Base-by-base conservation (phyloP, 164 flowering plant genomes). In the Piper betle region DNA sequence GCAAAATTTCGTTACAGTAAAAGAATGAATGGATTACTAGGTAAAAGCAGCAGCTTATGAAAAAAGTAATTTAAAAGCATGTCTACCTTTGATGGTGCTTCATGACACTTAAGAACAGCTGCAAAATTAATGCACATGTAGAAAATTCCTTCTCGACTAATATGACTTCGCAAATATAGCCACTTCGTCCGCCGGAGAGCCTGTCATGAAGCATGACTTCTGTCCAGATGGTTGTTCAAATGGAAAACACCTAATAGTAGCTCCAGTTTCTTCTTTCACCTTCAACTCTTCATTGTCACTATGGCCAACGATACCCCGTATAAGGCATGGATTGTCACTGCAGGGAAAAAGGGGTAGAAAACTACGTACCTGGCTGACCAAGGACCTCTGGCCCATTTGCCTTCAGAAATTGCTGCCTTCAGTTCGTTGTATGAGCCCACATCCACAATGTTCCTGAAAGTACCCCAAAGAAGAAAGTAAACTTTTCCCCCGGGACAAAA, bases 301-400 rank as follows among this genome's bases (percentile, higher is more conserved):
- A 39, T 20, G 38, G 15, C 58, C n/a, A 55, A 8, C 15, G 33
- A 55, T 12, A 25, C 50, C 38, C 9, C 13, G 7, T 15, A 13
- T 55, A 12, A 55, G 58, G 4, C 2, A 25, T 12, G 38, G 58
- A 20, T 25, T 2, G 8, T 43, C 58, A 16, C 20, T 19, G 3
- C 33, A 1, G 6, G 2, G 19, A 54, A n/a, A n/a, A n/a, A 25
- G 33, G 15, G 25, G 20, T 55, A 52, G 58, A 58, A 33, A 38
- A 6, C 3, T 10, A n/a, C 61, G 4, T 72, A 89, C 98, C 98
- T 89, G 46, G 85, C 97, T 20, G 88, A 84, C 98, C 98, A 92
- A 61, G 96, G 95, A 66, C 98, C 95, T 74, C 98, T 83, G 25
- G 96, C 98, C 96, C 96, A 89, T 78, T 87, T 92, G 13, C 98